Base-by-base conservation (phyloP, 2,329 filamentous ascomycete species). In the Incumbomyces lentus region DNA sequence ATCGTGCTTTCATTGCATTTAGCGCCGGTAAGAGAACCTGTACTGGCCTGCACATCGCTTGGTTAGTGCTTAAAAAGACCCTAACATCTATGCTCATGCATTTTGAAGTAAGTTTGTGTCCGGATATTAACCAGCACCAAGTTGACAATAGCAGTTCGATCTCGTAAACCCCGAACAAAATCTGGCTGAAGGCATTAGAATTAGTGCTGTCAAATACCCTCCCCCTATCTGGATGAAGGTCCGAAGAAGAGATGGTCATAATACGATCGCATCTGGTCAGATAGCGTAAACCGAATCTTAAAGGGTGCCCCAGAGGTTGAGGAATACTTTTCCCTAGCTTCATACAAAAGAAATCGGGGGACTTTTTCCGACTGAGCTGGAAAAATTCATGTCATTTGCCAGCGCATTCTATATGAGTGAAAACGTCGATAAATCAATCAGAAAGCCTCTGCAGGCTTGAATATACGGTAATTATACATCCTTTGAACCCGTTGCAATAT, bases 31-130 rank as follows among this genome's bases (percentile, higher is more conserved):
- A 36, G n/a, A 40, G 50, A 22, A 45, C 35, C 11, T 52, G 50
- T 33, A 45, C 50, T 8, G 50, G 50, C 18, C 47, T 41, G 26
- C 45, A 50, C 35, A 16, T 52, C 19, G 49, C 49, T 2, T 49
- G 48, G 49, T 43, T 52, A 11, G 49, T 49, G 16, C 46, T 52
- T 30, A 52, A 52, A 37, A 52, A 52, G 36, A 18, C 16, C 8
- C 11, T 52, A 11, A 38, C 49, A 5, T 12, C 38, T 18, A 12
- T 51, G 16, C 16, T 51, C 13, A 41, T 13, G 5, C 44, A 34
- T 13, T 49, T 52, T 44, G 39, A 52, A 19, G 49, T 52, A 43
- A 45, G 47, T 29, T 17, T 16, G 7, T 36, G 13, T 13, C 35
- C 6, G n/a, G 29, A 13, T 10, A 12, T 40, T 12, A 3, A 32